Evolutionary conservation across 1,284 basidiomycete genomes (phyloP), one percentile per base, ranked within the genome.

Genomic region (Irpex sp.): DNA sequence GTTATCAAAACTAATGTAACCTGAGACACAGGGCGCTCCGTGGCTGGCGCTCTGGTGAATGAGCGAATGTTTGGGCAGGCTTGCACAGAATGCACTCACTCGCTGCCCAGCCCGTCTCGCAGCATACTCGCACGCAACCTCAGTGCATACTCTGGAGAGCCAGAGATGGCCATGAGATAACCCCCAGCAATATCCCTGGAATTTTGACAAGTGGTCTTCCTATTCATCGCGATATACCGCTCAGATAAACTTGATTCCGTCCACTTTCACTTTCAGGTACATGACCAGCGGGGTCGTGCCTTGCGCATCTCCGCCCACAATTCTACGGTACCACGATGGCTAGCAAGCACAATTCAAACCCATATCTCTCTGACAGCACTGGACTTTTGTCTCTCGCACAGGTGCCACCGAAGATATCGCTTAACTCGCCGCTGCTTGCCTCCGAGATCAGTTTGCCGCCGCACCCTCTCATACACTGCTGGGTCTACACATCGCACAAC

Each of bases 381-480:
- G 75, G 72, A n/a, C 67, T 73, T 6, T 64, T 67, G 45, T 65
- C 67, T 3, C 68, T 75, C 28, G 70, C 72, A 47, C 72, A 73
- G 58, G 63, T 64, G 58, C 71, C 74, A 1, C 72, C 74, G 8
- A 58, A 65, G 3, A 68, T 80, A 39, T 71, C 74, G 10, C 66
- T 72, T 9, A 71, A 65, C 12, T 75, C 73, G 16, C 57, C 69
- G 52, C 42, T 76, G n/a, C 73, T 77, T 56, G 71, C 72, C n/a
- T 78, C 79, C 9, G 61, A 72, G 21, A 69, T 81, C 57, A n/a
- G 69, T 58, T 64, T 80, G 10, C 76, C 78, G 0, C 58, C 69
- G 42, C 58, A 73, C 62, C 64, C 76, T n/a, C 66, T 67, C 63
- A 75, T 88, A 60, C 71, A 71, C 21, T 86, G 81, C 68, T 74